A percentile compares a stretch with the other conserved stretches of the same genome.
phyloP scores from a whole-genome alignment of 2,329 filamentous ascomycete genomes.

The Epichloe gansuensis region DNA sequence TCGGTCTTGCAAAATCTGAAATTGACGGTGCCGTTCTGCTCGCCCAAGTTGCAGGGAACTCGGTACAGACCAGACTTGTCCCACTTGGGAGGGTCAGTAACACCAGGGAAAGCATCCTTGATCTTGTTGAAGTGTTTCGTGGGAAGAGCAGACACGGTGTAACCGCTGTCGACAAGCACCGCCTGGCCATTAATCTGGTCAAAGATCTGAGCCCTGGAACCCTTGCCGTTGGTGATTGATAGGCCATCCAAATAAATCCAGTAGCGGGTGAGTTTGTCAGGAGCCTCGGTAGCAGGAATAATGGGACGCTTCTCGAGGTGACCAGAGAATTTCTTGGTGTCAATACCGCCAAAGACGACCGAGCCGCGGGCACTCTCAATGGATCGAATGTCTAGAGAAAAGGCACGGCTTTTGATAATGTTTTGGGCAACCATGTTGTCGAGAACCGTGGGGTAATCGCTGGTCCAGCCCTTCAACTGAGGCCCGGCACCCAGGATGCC shows the following conservation, averaged over 20 bases:
- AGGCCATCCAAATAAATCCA: conserved; percentile 29
- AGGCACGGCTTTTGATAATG: conserved; percentile 24
- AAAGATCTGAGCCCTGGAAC: conserved; percentile 32
- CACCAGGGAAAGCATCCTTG: conserved; percentile 24
- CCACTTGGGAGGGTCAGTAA: conserved; percentile 7
- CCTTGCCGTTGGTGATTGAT: conserved; percentile 19
- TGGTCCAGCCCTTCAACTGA: conserved; percentile 20
- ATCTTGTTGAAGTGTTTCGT: conserved; percentile 36
- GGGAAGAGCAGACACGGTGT: conserved; percentile 54
- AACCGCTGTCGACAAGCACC: conserved; percentile 53
- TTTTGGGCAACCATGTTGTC: conserved; percentile 22
- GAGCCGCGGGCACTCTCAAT: conserved; percentile 19
- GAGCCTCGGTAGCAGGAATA: conserved; percentile 27
- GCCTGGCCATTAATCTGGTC: conserved; percentile 22
- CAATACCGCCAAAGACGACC: conserved; percentile 42
- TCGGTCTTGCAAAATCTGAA: conserved; percentile 33
- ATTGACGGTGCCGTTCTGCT: conserved; percentile 28
- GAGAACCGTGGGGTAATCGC: conserved; percentile 21
- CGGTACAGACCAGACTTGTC: conserved; percentile 28
- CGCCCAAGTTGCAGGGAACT: conserved; percentile 28
- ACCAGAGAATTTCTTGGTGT: conserved; percentile 42
- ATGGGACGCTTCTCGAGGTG: conserved; percentile 42
- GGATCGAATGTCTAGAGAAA: conserved; percentile 22
- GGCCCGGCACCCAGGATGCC: conserved; percentile 25
- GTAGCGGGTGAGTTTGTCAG: conserved; percentile 25